Evolutionary conservation across 768 basidiomycete species (phyloP).

Genomic region (Boletus insuetus): DNA sequence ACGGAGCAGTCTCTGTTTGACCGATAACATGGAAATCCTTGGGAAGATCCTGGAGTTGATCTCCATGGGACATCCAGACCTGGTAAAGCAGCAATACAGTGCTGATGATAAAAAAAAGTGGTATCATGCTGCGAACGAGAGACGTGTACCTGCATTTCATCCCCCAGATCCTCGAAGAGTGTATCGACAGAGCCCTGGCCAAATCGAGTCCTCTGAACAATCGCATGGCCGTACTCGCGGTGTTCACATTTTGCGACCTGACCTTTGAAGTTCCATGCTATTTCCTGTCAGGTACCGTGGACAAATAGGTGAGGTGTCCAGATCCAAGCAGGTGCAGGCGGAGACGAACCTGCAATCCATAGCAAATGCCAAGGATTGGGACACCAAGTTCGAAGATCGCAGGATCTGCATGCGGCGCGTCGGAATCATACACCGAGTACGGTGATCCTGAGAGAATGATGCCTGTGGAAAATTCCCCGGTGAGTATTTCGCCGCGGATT

Average conservation of each 20-base stretch:
- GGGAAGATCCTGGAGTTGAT: slow-evolving; percentile 83
- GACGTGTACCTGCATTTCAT: slow-evolving; percentile 74
- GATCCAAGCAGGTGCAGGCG: neutral
- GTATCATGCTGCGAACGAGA: neutral
- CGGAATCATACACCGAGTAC: slow-evolving; percentile 94
- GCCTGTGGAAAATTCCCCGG: slow-evolving; percentile 41
- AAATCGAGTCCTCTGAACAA: slow-evolving; percentile 67
- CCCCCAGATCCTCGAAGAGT: slow-evolving; percentile 84
- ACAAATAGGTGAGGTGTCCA: neutral
- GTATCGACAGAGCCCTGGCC: slow-evolving; percentile 60
- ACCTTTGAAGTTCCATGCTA: slow-evolving; percentile 85
- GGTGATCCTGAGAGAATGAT: slow-evolving; percentile 98
- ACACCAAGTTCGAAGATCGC: slow-evolving; percentile 84
- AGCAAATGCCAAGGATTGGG: slow-evolving; percentile 95
- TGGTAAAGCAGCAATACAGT: slow-evolving; percentile 30
- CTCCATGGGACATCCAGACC: slow-evolving; percentile 99
- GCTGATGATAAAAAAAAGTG: neutral
- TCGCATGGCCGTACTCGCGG: slow-evolving; percentile 93
- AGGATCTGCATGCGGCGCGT: slow-evolving; percentile 92
- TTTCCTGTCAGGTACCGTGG: slow-evolving; percentile 58
- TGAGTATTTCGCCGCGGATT: neutral
- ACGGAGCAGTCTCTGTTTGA: slow-evolving; percentile 82
- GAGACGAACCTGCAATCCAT: slow-evolving; percentile 80
- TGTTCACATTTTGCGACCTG: slow-evolving; percentile 84
- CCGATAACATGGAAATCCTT: slow-evolving; percentile 86